Evolutionary conservation across 2,329 filamentous ascomycete genomes (phyloP).

Genomic region (Juglanconis oblonga): DNA sequence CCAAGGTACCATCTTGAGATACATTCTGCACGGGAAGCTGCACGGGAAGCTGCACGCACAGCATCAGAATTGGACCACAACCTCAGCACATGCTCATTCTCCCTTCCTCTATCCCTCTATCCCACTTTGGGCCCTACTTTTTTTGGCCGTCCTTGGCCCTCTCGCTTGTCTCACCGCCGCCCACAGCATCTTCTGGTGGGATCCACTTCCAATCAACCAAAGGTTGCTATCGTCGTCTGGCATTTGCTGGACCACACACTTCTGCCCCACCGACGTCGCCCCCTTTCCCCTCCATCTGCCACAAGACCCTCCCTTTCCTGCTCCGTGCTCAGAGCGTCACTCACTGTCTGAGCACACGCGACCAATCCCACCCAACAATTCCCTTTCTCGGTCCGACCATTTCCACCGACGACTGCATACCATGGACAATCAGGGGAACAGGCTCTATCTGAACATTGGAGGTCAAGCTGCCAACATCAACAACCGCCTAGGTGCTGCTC

Average conservation of each 20-base stretch:
- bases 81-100: background rate
- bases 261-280: slow-evolving; percentile 11
- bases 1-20: background rate
- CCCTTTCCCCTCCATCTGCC: slow-evolving; percentile 16
- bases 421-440: slow-evolving; percentile 58
- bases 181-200: slow-evolving; percentile 6
- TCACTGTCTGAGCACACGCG: slow-evolving; percentile 9
- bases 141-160: background rate
- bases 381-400: slow-evolving; percentile 15
- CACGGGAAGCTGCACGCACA: background rate
- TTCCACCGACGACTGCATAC: slow-evolving; percentile 23
- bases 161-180: slow-evolving; percentile 16
- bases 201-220: slow-evolving; percentile 9
- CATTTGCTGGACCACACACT: slow-evolving; percentile 11
- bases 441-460: slow-evolving; percentile 64
- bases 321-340: background rate
- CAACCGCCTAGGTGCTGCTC: slow-evolving; percentile 57
- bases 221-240: background rate
- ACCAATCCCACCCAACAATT: slow-evolving; percentile 10
- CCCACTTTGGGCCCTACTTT: background rate
- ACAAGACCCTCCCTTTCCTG: slow-evolving; percentile 12
- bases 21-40: no score
- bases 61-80: background rate
- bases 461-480: slow-evolving; percentile 64
- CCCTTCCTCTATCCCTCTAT: no score